Base-by-base conservation (phyloP, 805 yeast species). In the Yarrowia hollandica region DNA sequence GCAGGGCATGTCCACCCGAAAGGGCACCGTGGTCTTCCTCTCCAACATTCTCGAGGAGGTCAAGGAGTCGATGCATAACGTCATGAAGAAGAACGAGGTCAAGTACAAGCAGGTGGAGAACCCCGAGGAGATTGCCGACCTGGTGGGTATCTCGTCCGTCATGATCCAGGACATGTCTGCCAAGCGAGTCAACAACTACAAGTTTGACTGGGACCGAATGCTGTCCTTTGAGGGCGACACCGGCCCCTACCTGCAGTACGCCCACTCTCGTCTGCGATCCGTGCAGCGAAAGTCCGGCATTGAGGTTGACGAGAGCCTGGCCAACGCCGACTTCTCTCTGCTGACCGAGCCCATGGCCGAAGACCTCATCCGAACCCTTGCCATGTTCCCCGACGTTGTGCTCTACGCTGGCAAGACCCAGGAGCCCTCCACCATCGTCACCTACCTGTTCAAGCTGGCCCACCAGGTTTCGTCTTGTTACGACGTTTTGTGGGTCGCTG, bases 121-220 rank as follows among this genome's bases (percentile, higher is more conserved):
- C 71, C 99, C 98, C 31, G 97, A 92, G 62, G 83, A 83, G 71
- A 87, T 94, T 69, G 98, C 99, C 61, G 98, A 94, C 74, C 79
- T 90, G 68, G 85, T 94, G 62, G 99, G 99, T 72, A 87, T 94
- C 61, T 86, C 97, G 26, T 99, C 99, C 5, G 96, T 94, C 62
- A 91, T 94, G 96, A 88, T 94, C 69, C 99, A 94, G 80, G 99
- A 94, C 75, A 91, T 94, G 98, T 95, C 89, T 75, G 84, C 96
- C 62, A 94, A 94, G 78, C 86, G 99, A 75, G 82, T 92, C 74
- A 90, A 92, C 79, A 92, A 94, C 77, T 94, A 94, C 77, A 89
- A 85, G 68, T 94, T 94, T 77, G 88, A 90, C 74, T 94, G 99
- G 99, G 90, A 88, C 68, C 87, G 99, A 78, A 94, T 94, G 97